Evolutionary conservation across 2,329 filamentous ascomycete species (phyloP).

Genomic region (Salinomyces thailandicus): DNA sequence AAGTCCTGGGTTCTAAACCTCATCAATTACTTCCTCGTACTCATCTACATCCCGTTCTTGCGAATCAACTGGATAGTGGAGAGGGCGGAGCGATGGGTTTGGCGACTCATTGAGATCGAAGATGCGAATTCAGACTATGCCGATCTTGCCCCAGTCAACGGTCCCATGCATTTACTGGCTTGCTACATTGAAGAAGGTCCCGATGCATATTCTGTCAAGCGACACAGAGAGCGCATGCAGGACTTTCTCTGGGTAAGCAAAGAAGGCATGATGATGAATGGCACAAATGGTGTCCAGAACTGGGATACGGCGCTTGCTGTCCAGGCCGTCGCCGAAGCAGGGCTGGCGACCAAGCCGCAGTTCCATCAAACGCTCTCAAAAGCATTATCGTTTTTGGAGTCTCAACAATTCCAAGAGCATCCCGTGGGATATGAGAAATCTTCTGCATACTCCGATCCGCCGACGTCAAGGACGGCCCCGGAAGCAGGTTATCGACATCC

Average conservation of each 20-base stretch:
- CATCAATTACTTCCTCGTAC: constrained; percentile 67
- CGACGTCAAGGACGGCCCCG: constrained; percentile 19
- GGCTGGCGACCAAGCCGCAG: constrained; percentile 62
- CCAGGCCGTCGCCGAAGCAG: constrained; percentile 69
- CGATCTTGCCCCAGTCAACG: constrained; percentile 79
- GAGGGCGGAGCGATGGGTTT: constrained; percentile 69
- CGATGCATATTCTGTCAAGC: constrained; percentile 56
- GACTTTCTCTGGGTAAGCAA: constrained; percentile 87
- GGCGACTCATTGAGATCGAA: constrained; percentile 77
- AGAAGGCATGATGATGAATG: constrained; percentile 89
- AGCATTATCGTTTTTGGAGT: constrained; percentile 75
- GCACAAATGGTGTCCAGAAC: constrained; percentile 93
- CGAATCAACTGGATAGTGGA: constrained; percentile 55
- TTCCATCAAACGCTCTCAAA: constrained; percentile 77
- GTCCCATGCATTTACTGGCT: constrained; percentile 76
- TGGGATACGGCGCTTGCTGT: constrained; percentile 94
- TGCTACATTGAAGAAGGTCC: constrained; percentile 81
- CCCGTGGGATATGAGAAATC: constrained; percentile 64
- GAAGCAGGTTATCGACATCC: constrained; percentile 62
- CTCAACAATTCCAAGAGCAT: constrained; percentile 82
- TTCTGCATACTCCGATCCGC: constrained; percentile 23
- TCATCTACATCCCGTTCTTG: constrained; percentile 70
- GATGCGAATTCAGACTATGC: constrained; percentile 86
- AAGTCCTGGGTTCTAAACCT: constrained; percentile 75
- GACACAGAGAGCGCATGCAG: constrained; percentile 69